phyloP scores from a whole-genome alignment of 768 basidiomycete genomes.

The Symmetrospora coprosmae region DNA sequence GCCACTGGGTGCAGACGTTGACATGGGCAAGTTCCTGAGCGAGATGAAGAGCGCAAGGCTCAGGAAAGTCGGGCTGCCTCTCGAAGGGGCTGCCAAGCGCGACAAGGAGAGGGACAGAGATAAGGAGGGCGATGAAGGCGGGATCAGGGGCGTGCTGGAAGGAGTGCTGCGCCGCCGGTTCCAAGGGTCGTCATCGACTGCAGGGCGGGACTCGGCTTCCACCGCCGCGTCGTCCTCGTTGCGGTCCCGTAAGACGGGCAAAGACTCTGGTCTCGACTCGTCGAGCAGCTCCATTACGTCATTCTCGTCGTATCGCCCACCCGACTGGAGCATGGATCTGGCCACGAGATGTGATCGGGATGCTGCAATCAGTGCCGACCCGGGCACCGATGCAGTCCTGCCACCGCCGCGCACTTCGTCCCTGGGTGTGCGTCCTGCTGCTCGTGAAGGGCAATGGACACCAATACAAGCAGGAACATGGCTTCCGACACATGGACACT shows the following conservation, averaged over 20 bases:
- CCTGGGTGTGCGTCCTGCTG: no score
- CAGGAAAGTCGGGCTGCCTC: conserved; percentile 3
- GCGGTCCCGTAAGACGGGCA: background rate
- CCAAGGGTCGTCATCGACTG: background rate
- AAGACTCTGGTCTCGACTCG: background rate
- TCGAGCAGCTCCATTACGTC: conserved; percentile 6
- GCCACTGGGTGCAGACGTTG: background rate
- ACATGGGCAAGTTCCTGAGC: conserved; percentile 13
- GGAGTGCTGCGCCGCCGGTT: conserved; percentile 1
- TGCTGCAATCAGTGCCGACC: no score
- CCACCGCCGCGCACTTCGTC: no score
- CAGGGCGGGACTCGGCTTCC: background rate
- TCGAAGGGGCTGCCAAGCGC: conserved; percentile 1
- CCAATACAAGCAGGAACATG: no score
- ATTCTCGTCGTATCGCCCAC: conserved; percentile 14
- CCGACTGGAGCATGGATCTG: conserved; percentile 7
- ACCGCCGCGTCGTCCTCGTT: background rate
- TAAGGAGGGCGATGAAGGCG: conserved; percentile 1
- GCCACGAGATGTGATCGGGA: no score
- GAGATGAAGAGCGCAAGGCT: conserved; percentile 14
- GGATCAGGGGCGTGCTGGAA: conserved; percentile 4
- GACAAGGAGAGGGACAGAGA: no score
- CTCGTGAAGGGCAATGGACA: no score
- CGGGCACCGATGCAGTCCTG: no score
- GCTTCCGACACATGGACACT: no score